Percentiles rank a stretch among this genome's conserved stretches.
phyloP scores from a whole-genome alignment of 2,329 filamentous ascomycete species.

The Dactylellina sp. region DNA sequence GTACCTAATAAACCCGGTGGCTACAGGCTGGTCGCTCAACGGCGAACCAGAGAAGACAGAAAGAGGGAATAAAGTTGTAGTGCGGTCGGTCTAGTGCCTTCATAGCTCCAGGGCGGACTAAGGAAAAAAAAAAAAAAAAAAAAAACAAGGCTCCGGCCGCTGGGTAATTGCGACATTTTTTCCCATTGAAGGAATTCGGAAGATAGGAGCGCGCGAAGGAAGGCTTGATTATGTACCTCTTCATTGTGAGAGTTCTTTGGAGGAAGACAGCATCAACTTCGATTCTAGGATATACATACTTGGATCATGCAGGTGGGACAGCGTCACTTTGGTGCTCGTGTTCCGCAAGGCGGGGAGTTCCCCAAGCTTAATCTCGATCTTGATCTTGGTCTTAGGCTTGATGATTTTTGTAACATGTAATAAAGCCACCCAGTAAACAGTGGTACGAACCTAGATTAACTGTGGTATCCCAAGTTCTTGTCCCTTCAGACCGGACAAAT shows the following conservation, averaged over 20 bases:
- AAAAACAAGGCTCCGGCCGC: neutral
- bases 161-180: constrained; percentile 38
- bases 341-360: constrained; percentile 22
- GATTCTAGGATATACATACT: no score
- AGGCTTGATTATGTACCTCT: constrained; percentile 11
- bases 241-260: neutral
- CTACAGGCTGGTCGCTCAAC: constrained; percentile 17
- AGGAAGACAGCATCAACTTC: neutral
- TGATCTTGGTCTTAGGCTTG: neutral
- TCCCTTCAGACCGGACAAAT: constrained; percentile 41
- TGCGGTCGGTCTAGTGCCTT: constrained; percentile 5
- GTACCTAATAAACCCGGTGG: constrained; percentile 30
- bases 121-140: constrained; percentile 24
- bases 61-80: constrained; percentile 32
- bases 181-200: constrained; percentile 7
- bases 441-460: neutral
- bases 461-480: neutral
- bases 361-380: neutral
- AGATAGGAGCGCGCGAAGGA: constrained; percentile 2
- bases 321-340: constrained; percentile 31
- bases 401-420: neutral
- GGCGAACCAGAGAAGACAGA: constrained; percentile 3
- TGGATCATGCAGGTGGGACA: constrained; percentile 12
- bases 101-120: constrained; percentile 18
- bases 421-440: neutral